Conservation (phyloP, 2,329 filamentous ascomycete species). For the Verticillium albo-atrum region DNA sequence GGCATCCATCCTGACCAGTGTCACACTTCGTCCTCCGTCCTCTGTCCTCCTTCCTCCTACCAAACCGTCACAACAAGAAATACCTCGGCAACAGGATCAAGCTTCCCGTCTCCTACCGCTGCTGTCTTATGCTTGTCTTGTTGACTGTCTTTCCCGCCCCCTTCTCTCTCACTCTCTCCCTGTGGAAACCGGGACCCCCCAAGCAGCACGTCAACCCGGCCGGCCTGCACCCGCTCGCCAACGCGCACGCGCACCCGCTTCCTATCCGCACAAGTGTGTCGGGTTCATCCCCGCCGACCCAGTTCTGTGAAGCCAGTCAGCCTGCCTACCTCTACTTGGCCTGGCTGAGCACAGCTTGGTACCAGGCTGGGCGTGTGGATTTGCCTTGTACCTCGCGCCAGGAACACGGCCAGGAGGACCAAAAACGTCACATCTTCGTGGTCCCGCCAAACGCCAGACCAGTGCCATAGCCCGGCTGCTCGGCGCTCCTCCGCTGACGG, state of each 20-base stretch:
- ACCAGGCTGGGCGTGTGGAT: not conserved
- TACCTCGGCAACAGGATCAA: not conserved
- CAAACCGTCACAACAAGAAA: not conserved
- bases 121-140: not conserved
- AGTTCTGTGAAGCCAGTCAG: not conserved
- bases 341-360: not conserved
- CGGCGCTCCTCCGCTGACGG: not conserved
- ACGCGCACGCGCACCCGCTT: not conserved
- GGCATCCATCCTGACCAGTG: not conserved
- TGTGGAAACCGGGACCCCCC: not conserved
- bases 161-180: not conserved
- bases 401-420: not conserved
- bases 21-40: not conserved
- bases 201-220: not conserved
- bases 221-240: not conserved
- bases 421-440: not conserved
- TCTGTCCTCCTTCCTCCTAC: not conserved
- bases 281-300: not conserved
- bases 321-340: not conserved
- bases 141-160: not conserved
- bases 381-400: not conserved
- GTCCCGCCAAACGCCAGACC: not conserved
- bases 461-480: not conserved
- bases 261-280: not conserved
- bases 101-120: not conserved